Evolutionary conservation across 108 stramenopile genomes (phyloP).

Genomic region (Cylindrotheca fusiformis): DNA sequence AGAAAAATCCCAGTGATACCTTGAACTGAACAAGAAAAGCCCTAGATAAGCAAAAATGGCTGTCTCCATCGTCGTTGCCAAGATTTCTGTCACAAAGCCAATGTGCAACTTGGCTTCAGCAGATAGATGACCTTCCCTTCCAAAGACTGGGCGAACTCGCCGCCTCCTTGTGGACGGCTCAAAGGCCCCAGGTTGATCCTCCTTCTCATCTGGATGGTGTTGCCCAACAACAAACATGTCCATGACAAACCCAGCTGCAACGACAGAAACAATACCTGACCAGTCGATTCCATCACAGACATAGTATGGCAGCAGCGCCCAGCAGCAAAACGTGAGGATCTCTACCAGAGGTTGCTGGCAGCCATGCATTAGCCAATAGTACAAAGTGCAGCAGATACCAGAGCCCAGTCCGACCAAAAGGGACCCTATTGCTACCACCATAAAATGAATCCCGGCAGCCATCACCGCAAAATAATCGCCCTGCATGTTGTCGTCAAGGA

Average conservation of each 20-base stretch:
- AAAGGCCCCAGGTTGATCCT: not conserved
- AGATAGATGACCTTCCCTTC: conserved; percentile 60
- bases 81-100: conserved; percentile 79
- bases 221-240: conserved; percentile 81
- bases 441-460: conserved; percentile 76
- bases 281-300: conserved; percentile 87
- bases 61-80: conserved; percentile 86
- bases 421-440: conserved; percentile 81
- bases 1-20: conserved; percentile 75
- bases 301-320: conserved; percentile 89
- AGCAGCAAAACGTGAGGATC: conserved; percentile 80
- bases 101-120: conserved; percentile 55
- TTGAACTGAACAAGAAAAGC: conserved; percentile 78
- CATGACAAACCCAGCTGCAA: conserved; percentile 89
- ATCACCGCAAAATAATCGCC: conserved; percentile 58
- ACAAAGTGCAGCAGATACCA: conserved; percentile 61
- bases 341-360: conserved; percentile 77
- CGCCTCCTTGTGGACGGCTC: conserved; percentile 11
- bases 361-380: conserved; percentile 79
- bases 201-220: conserved; percentile 5
- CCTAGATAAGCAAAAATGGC: conserved; percentile 92
- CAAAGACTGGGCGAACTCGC: conserved; percentile 37
- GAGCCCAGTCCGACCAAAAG: conserved; percentile 70
- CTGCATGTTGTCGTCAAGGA: conserved; percentile 72
- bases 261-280: conserved; percentile 92